These are phyloP conservation scores for Castanospermum australe DNA, from an alignment of 306 rosid genomes.

Conservation along the genomic window DNA sequence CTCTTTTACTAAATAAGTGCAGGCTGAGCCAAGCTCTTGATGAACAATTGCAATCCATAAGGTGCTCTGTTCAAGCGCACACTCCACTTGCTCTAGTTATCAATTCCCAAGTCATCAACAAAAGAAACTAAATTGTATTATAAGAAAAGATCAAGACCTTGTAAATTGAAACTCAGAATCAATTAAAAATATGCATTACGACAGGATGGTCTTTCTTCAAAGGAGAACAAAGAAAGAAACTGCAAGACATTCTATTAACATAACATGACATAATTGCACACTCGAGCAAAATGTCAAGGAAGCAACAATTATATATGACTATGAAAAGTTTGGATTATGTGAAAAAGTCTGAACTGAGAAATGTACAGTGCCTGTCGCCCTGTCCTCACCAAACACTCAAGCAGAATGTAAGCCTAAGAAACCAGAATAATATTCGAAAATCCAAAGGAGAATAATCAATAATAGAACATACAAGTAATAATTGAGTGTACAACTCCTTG, in stretches of 20 bases:
- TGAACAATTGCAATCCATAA: background rate
- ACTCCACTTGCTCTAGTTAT: constrained; percentile 4
- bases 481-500: constrained; percentile 28
- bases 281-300: background rate
- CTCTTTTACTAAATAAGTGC: background rate
- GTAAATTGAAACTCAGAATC: background rate
- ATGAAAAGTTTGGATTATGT: background rate
- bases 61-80: background rate
- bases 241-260: background rate
- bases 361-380: background rate
- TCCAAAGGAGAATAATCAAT: constrained; percentile 13
- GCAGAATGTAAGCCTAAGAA: background rate
- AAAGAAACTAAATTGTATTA: background rate
- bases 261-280: constrained; percentile 7
- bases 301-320: background rate
- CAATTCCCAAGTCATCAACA: background rate
- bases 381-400: background rate
- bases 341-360: constrained; percentile 9
- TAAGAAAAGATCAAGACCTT: background rate
- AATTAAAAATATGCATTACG: background rate
- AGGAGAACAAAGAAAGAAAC: background rate
- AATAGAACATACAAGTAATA: background rate
- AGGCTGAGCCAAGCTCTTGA: background rate
- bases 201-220: background rate
- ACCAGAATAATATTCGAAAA: background rate